phyloP scores from a whole-genome alignment of 2,329 filamentous ascomycete genomes.

The Phialophora macrospora region DNA sequence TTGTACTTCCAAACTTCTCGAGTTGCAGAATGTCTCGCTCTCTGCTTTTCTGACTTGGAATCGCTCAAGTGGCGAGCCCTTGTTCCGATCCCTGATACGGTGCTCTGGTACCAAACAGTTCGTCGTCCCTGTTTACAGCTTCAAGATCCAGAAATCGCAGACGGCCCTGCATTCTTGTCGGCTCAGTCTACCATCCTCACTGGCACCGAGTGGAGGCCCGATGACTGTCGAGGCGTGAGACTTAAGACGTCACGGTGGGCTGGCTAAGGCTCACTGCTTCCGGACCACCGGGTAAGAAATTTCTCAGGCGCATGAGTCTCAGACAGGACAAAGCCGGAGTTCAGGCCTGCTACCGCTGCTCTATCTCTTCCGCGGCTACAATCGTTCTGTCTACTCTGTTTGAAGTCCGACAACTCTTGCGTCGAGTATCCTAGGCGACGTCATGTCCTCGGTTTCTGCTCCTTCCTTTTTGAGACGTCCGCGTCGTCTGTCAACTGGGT shows the following conservation, averaged over 20 bases:
- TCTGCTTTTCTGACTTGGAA: slow-evolving; percentile 50
- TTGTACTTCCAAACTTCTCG: slow-evolving; percentile 60
- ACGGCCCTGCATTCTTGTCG: slow-evolving; percentile 50
- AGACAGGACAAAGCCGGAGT: neutral
- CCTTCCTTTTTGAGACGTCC: neutral
- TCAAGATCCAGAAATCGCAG: slow-evolving; percentile 48
- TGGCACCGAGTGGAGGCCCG: slow-evolving; percentile 52
- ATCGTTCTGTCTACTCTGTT: neutral
- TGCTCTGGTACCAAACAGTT: slow-evolving; percentile 38
- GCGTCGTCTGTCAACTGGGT: neutral
- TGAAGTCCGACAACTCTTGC: neutral
- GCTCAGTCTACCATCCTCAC: slow-evolving; percentile 57
- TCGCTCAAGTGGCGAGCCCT: slow-evolving; percentile 54
- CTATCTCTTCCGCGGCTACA: neutral
- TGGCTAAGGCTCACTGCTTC: neutral
- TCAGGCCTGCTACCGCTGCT: neutral
- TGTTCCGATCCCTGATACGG: slow-evolving; percentile 45
- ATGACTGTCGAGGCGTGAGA: neutral
- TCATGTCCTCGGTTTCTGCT: neutral
- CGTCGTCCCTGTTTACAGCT: slow-evolving; percentile 47
- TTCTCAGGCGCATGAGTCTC: neutral
- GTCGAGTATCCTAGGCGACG: neutral
- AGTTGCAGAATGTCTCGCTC: slow-evolving; percentile 54
- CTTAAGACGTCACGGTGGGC: neutral
- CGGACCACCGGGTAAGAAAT: neutral